Evolutionary conservation across 2,329 filamentous ascomycete species (phyloP).

Genomic region (Lachnellula hyalina): DNA sequence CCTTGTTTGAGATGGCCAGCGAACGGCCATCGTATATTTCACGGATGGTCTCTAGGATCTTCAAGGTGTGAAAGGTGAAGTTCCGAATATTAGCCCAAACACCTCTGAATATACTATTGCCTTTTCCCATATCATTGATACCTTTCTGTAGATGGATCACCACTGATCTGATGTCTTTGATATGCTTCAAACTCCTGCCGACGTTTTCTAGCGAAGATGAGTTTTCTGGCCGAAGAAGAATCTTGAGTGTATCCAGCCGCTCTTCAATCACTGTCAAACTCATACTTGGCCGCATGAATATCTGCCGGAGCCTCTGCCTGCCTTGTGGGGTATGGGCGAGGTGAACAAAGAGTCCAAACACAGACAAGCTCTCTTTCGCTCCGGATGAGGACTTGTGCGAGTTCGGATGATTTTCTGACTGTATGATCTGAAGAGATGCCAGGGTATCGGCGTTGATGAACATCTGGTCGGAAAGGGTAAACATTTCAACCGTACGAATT

Average conservation of each 20-base stretch:
- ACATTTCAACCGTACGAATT: slow-evolving; percentile 65
- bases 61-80: slow-evolving; percentile 68
- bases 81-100: slow-evolving; percentile 67
- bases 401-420: slow-evolving; percentile 77
- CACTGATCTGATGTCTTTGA: slow-evolving; percentile 69
- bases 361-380: slow-evolving; percentile 74
- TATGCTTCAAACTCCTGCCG: slow-evolving; percentile 56
- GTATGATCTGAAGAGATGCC: slow-evolving; percentile 76
- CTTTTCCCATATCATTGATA: slow-evolving; percentile 46
- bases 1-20: slow-evolving; percentile 50
- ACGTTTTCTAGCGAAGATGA: slow-evolving; percentile 48
- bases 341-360: slow-evolving; percentile 76
- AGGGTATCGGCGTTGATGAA: slow-evolving; percentile 79
- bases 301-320: slow-evolving; percentile 64
- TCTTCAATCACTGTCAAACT: slow-evolving; percentile 63
- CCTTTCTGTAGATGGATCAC: slow-evolving; percentile 73
- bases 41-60: slow-evolving; percentile 59
- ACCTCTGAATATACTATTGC: slow-evolving; percentile 50
- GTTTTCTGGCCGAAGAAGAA: slow-evolving; percentile 66
- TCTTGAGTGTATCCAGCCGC: slow-evolving; percentile 63
- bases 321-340: slow-evolving; percentile 77
- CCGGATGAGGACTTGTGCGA: slow-evolving; percentile 63
- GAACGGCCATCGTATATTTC: slow-evolving; percentile 50
- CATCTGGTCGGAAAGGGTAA: slow-evolving; percentile 62
- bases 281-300: slow-evolving; percentile 74